A percentile compares a stretch with the other conserved stretches of the same genome.
phyloP scores from a whole-genome alignment of 345 rosid genomes.

The Arabis alpina region DNA sequence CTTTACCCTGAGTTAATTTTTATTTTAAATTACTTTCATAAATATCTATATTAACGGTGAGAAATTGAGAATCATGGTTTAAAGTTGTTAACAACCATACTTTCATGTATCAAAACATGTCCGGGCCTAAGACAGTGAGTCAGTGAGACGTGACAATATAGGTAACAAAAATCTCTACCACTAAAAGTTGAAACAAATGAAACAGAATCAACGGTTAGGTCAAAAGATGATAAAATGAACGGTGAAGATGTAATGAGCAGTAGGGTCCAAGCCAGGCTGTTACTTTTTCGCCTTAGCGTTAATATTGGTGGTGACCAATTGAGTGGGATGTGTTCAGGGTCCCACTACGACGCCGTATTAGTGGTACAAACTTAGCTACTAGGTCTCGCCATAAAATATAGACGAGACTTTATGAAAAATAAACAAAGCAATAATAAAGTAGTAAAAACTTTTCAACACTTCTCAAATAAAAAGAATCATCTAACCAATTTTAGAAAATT shows the following conservation, averaged over 20 bases:
- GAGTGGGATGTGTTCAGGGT: slow-evolving; percentile 28
- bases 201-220: slow-evolving; percentile 36
- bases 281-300: slow-evolving; percentile 7
- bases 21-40: too few relatives aligned
- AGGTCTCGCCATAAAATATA: slow-evolving; percentile 34
- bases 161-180: not conserved
- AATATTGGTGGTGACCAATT: slow-evolving; percentile 41
- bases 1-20: not conserved
- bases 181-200: not conserved
- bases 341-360: slow-evolving; percentile 33
- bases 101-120: too few relatives aligned
- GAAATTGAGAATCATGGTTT: not conserved
- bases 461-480: not conserved
- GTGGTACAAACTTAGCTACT: slow-evolving; percentile 31
- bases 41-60: not conserved
- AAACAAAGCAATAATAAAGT: slow-evolving; percentile 14
- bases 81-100: slow-evolving; percentile 2
- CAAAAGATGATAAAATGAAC: slow-evolving; percentile 25
- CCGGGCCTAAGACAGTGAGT: too few relatives aligned
- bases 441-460: slow-evolving; percentile 11
- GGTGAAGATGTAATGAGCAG: slow-evolving; percentile 17
- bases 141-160: too few relatives aligned
- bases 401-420: slow-evolving; percentile 22
- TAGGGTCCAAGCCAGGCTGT: slow-evolving; percentile 39
- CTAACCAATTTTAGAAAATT: too few relatives aligned